These are phyloP conservation scores for Pyricularia pennisetigena DNA, from an alignment of 2,329 filamentous ascomycete species.

Conservation along the genomic window DNA sequence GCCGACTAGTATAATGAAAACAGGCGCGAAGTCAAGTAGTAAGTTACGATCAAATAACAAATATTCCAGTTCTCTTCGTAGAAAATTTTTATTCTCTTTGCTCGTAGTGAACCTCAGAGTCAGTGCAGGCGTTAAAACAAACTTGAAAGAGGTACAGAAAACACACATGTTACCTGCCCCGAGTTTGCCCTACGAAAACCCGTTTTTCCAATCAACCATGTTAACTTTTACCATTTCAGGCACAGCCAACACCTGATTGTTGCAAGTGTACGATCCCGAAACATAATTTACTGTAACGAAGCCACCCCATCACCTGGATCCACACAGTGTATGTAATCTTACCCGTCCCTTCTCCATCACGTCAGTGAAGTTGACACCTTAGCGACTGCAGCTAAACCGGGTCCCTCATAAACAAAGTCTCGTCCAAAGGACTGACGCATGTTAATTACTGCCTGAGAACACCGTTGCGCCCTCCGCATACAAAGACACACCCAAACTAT, in stretches of 20 bases:
- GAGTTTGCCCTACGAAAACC: neutral
- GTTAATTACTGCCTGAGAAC: neutral
- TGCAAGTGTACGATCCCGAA: neutral
- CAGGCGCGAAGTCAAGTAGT: neutral
- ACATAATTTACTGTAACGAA: neutral
- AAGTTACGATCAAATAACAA: neutral
- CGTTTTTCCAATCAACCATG: neutral
- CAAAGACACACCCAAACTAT: neutral
- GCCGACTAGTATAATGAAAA: neutral
- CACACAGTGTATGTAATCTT: neutral
- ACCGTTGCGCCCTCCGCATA: neutral
- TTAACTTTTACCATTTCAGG: neutral
- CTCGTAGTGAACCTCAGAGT: too few relatives aligned
- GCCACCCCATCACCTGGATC: neutral
- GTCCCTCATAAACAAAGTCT: neutral
- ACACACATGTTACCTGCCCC: neutral
- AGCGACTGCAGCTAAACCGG: neutral
- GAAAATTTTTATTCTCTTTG: too few relatives aligned
- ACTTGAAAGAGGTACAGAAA: neutral
- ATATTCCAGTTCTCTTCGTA: too few relatives aligned
- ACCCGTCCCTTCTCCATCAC: neutral
- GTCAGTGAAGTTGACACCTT: constrained; percentile 1
- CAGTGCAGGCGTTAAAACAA: too few relatives aligned
- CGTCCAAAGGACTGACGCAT: neutral
- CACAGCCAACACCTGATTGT: neutral